Evolutionary conservation across 148 eudicot species (phyloP), one percentile per base, ranked within the genome.

Genomic region (Vaccinium vitisidaea): DNA sequence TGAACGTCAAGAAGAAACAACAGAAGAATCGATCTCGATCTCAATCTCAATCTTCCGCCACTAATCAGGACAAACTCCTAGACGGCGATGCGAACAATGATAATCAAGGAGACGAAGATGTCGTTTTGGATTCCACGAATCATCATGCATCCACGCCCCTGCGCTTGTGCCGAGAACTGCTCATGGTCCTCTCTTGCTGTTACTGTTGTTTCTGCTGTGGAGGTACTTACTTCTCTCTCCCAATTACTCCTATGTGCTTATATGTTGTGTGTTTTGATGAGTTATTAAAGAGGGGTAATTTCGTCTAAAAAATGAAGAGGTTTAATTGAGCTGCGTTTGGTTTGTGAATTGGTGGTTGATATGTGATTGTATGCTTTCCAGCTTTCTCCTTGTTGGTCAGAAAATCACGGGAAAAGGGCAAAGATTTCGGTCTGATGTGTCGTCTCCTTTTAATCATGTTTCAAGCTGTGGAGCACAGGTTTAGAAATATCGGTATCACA

Each of bases 171-270:
- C 80, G 86, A 49, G 95, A 91, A 39, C 43, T 89, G 8, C 78
- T 91, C 14, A 16, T 93, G 88, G 50, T 93, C 58, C 55, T 89
- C 81, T 89, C 95, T 55, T 91, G 93, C 82, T 91, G 95, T 77
- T 92, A 83, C 81, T 88, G 91, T 84, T 89, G 91, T 70, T 92
- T 87, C 88, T 89, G 94, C 88, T 90, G 91, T 87, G 95, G 94
- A 88, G 92, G 95, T 93, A 88, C 67, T 6, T 75, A 11, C 30
- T 21, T 30, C 82, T 83, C 77, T 53, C 53, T 61, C 69, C 75
- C 48, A 5, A 7, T 73, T 27, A 21, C 43, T 48, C 12, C 12
- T 78, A 53, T 10, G 4, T 56, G 18, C 21, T 15, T 36, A 19
- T 25, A 14, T 8, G 5, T 43, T 80, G 46, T 7, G 48, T 32